These are phyloP conservation scores for Phytophthora cryptogea DNA, from an alignment of 352 stramenopile genomes.

Conservation along the genomic window DNA sequence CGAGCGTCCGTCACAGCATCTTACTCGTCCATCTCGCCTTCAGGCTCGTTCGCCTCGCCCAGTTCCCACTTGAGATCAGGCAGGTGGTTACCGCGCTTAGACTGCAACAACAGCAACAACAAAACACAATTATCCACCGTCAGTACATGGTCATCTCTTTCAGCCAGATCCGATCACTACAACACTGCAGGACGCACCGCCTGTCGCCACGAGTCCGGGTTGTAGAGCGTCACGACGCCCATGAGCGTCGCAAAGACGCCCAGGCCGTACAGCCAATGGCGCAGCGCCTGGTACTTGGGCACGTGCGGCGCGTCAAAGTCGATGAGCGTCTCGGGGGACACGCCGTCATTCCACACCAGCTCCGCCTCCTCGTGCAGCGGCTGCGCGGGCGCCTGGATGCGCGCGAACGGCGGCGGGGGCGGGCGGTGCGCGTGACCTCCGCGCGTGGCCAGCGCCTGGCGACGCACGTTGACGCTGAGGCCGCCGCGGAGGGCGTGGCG, in stretches of 20 bases:
- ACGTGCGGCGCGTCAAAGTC: conserved; percentile 90
- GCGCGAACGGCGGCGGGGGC: conserved; percentile 79
- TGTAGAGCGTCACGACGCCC: conserved; percentile 79
- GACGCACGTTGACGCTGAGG: conserved; percentile 56
- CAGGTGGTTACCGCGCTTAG: conserved; percentile 77
- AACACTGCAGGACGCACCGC: conserved; percentile 47
- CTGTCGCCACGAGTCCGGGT: conserved; percentile 81
- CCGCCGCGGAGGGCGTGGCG: conserved; percentile 64
- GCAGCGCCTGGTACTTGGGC: conserved; percentile 73
- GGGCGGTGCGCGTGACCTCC: conserved; percentile 62
- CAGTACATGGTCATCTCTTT: neutral
- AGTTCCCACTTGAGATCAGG: conserved; percentile 85
- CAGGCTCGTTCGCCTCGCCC: conserved; percentile 68
- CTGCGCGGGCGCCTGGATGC: conserved; percentile 63
- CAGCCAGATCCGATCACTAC: neutral
- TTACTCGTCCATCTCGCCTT: conserved; percentile 87
- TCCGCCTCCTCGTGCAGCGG: conserved; percentile 79
- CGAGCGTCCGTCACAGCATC: conserved; percentile 6
- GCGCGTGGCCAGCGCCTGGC: conserved; percentile 55
- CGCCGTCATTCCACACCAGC: conserved; percentile 88
- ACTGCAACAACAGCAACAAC: conserved; percentile 30
- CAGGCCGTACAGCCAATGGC: conserved; percentile 64
- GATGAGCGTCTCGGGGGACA: conserved; percentile 86
- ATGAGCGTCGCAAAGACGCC: conserved; percentile 71
- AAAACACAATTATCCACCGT: conserved; percentile 7